Percentiles rank a stretch among this genome's conserved stretches.
These are phyloP conservation scores for Melampsora larici-populina DNA, from an alignment of 1,284 basidiomycete genomes.

Conservation along the genomic window DNA sequence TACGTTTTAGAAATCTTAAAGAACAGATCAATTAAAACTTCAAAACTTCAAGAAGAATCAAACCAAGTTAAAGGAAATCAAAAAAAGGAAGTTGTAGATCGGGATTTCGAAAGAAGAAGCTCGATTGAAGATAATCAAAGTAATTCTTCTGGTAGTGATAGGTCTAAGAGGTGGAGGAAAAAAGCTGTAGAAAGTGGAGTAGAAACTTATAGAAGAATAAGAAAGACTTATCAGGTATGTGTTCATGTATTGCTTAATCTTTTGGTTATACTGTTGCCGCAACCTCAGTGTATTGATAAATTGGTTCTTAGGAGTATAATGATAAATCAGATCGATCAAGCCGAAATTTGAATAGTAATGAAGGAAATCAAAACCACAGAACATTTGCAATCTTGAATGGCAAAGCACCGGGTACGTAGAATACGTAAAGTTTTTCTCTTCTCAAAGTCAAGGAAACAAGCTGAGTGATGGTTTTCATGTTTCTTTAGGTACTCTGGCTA, in stretches of 20 bases:
- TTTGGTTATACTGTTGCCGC: no score
- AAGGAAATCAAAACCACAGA: neutral
- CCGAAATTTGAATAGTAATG: neutral
- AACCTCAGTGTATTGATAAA: no score
- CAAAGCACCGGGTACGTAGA: slow-evolving; percentile 33
- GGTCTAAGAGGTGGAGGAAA: slow-evolving; percentile 1
- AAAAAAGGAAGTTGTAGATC: no score
- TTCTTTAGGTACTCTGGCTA: slow-evolving; percentile 22
- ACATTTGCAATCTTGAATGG: slow-evolving; percentile 35
- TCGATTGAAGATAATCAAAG: neutral
- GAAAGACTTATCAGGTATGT: neutral
- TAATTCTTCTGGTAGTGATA: neutral
- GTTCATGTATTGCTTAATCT: no score
- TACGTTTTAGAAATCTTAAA: slow-evolving; percentile 35
- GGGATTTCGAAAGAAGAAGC: no score
- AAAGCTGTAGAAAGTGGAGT: neutral
- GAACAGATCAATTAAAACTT: slow-evolving; percentile 2
- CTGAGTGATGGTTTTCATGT: neutral
- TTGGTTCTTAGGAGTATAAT: no score
- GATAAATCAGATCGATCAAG: neutral
- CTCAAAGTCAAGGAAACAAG: neutral
- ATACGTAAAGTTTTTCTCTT: neutral
- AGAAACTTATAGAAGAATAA: neutral
- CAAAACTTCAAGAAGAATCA: neutral
- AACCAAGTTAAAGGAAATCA: slow-evolving; percentile 2